Conservation (phyloP, 192 early-diverging fungal genomes). For the Gamsiella multidivaricata region DNA sequence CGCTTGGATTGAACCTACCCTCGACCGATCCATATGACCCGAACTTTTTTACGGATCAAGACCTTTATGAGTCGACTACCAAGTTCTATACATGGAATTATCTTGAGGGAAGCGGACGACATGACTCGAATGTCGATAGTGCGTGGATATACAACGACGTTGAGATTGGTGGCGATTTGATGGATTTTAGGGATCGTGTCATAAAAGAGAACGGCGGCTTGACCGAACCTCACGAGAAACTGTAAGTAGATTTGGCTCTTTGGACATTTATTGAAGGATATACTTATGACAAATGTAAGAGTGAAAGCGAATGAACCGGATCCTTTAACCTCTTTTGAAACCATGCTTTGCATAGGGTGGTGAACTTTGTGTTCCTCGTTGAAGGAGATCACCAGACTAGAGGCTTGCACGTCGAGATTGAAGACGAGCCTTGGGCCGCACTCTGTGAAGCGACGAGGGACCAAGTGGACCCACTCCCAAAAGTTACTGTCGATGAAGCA, state of each 20-base stretch:
- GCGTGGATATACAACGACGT: conserved; percentile 3
- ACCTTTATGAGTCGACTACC: conserved; percentile 11
- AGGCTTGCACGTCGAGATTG: conserved; percentile 9
- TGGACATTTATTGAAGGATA: background rate
- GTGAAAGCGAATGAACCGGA: conserved; percentile 2
- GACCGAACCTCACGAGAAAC: conserved; percentile 4
- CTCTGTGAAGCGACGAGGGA: conserved; percentile 11
- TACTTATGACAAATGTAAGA: conserved; percentile 12
- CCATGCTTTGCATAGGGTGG: conserved; percentile 13
- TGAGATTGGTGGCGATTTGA: conserved; percentile 7
- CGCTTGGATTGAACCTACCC: background rate
- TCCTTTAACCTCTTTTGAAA: conserved; percentile 11
- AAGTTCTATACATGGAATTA: conserved; percentile 12
- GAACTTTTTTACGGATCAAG: background rate
- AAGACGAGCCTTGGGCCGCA: conserved; percentile 6
- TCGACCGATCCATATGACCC: conserved; percentile 4
- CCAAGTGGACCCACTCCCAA: background rate
- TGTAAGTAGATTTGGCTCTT: conserved; percentile 15
- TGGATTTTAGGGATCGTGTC: conserved; percentile 21
- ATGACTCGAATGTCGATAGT: conserved; percentile 16
- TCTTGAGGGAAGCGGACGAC: conserved; percentile 4
- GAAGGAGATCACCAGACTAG: conserved; percentile 8
- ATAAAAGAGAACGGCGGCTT: conserved; percentile 12
- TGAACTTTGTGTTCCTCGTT: conserved; percentile 15
- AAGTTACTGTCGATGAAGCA: conserved; percentile 1